phyloP scores from a whole-genome alignment of 1,139 yeast species.

The Diutina scorzettiae region DNA sequence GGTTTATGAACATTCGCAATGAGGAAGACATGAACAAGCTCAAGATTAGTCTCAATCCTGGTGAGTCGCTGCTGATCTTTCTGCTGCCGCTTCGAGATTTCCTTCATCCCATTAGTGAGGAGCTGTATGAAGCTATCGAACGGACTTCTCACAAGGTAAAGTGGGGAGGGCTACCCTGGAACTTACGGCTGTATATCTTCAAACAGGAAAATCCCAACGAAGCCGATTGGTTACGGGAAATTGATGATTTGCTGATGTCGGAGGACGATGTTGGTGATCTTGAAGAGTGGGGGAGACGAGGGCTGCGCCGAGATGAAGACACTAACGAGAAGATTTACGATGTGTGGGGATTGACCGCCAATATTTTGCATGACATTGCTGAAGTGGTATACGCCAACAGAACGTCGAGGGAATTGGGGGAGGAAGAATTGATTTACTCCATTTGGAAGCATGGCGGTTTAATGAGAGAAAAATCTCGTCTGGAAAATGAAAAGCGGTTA shows the following conservation, averaged over 20 bases:
- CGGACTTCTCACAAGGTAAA: slow-evolving; percentile 27
- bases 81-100: slow-evolving; percentile 59
- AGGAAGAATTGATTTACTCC: slow-evolving; percentile 54
- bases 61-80: slow-evolving; percentile 58
- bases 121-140: slow-evolving; percentile 32
- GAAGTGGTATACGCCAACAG: slow-evolving; percentile 30
- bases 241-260: slow-evolving; percentile 43
- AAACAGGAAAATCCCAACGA: slow-evolving; percentile 44
- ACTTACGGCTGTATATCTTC: slow-evolving; percentile 47
- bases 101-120: slow-evolving; percentile 28
- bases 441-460: slow-evolving; percentile 36
- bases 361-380: slow-evolving; percentile 70
- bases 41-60: slow-evolving; percentile 45
- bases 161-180: slow-evolving; percentile 70
- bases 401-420: slow-evolving; percentile 32
- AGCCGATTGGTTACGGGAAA: slow-evolving; percentile 48
- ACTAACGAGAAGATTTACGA: slow-evolving; percentile 42
- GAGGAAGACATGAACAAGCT: slow-evolving; percentile 19
- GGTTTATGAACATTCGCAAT: slow-evolving; percentile 32
- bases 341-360: slow-evolving; percentile 90
- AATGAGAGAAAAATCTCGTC: slow-evolving; percentile 25
- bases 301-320: slow-evolving; percentile 25
- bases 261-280: slow-evolving; percentile 27
- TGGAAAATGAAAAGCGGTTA: slow-evolving; percentile 24
- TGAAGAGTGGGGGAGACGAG: slow-evolving; percentile 29